These are phyloP conservation scores for Camelina laxa DNA, from an alignment of 345 rosid genomes.

Conservation along the genomic window DNA sequence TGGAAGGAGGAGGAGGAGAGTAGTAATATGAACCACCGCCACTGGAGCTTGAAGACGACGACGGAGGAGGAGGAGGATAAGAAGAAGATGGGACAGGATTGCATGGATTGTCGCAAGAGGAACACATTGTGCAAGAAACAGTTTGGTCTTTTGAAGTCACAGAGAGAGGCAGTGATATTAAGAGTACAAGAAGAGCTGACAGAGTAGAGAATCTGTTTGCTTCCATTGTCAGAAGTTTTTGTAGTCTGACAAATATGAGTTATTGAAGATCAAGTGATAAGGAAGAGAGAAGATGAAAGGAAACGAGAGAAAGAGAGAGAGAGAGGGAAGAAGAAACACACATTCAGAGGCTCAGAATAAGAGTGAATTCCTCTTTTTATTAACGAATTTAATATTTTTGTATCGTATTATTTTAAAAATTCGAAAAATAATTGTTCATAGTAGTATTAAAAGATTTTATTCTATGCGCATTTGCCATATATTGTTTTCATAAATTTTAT, in stretches of 20 bases:
- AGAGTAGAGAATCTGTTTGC: conserved; percentile 27
- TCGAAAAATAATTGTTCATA: background rate
- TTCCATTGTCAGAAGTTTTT: conserved; percentile 47
- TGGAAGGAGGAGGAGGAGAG: conserved; percentile 67
- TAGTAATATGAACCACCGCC: conserved; percentile 53
- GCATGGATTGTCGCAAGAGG: conserved; percentile 75
- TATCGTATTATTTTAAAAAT: background rate
- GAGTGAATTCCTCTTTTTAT: conserved; percentile 30
- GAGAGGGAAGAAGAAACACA: conserved; percentile 17
- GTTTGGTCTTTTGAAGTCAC: conserved; percentile 54
- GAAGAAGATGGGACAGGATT: conserved; percentile 53
- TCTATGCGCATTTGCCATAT: background rate
- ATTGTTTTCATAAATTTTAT: background rate
- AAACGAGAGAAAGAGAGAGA: background rate
- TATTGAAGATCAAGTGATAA: conserved; percentile 8
- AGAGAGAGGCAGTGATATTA: conserved; percentile 35
- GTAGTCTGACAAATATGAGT: conserved; percentile 15
- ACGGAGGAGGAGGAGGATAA: conserved; percentile 68
- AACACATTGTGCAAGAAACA: conserved; percentile 87
- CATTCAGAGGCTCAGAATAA: conserved; percentile 27
- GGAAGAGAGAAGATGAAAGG: background rate
- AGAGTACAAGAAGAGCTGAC: conserved; percentile 32
- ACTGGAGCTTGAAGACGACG: conserved; percentile 57
- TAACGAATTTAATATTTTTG: background rate
- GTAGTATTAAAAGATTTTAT: background rate